Percentiles rank a stretch among this genome's conserved stretches.
Conservation (phyloP, 139 green algal species). For the Coelastrella sp. region DNA sequence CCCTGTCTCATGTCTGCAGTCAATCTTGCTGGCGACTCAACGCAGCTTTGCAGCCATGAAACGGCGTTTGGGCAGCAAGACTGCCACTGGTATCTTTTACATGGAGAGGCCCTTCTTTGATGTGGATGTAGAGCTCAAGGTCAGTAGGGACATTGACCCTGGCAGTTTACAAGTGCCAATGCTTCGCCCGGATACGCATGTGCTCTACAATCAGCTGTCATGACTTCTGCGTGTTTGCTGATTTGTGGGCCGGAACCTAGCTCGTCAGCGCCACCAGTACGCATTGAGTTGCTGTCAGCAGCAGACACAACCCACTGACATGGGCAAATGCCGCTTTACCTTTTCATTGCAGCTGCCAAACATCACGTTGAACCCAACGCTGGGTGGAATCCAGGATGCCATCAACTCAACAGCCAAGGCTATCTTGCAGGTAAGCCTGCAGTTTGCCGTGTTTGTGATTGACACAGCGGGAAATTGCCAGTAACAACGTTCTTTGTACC, state of each 20-base stretch:
- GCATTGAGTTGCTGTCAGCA: background rate
- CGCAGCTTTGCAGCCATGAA: slow-evolving; percentile 80
- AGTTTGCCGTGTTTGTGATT: too few relatives aligned
- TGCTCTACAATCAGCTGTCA: too few relatives aligned
- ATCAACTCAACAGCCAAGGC: slow-evolving; percentile 87
- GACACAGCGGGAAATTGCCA: background rate
- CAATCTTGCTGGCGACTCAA: slow-evolving; percentile 81
- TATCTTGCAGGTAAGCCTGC: slow-evolving; percentile 39
- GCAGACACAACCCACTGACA: too few relatives aligned
- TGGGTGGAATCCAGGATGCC: slow-evolving; percentile 90
- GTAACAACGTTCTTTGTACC: too few relatives aligned
- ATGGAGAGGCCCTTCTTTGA: slow-evolving; percentile 90
- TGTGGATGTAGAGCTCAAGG: slow-evolving; percentile 92
- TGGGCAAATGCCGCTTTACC: background rate
- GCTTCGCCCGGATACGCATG: too few relatives aligned
- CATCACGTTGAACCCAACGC: slow-evolving; percentile 84
- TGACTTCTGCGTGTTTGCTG: too few relatives aligned
- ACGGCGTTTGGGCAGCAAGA: slow-evolving; percentile 76
- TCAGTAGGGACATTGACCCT: slow-evolving; percentile 16
- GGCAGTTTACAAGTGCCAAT: too few relatives aligned
- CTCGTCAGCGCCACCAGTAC: background rate
- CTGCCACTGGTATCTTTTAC: slow-evolving; percentile 77
- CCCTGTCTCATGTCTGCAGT: slow-evolving; percentile 52
- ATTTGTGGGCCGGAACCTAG: too few relatives aligned
- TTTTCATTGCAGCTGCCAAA: slow-evolving; percentile 72